Conservation (phyloP, 306 rosid genomes). For the Rosa rugosa region DNA sequence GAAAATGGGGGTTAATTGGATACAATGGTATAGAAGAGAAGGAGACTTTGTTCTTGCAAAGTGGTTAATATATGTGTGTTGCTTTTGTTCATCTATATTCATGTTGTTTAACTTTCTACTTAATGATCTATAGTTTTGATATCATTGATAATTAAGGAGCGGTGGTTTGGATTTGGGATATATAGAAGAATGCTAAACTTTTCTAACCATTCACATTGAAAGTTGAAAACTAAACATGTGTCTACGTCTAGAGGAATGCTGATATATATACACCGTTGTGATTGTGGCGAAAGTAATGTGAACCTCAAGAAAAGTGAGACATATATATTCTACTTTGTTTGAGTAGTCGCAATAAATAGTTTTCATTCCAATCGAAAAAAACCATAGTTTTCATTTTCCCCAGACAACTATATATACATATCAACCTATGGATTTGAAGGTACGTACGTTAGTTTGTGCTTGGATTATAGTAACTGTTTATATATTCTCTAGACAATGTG, state of each 20-base stretch:
- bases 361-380: no score
- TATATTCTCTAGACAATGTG: slow-evolving; percentile 4
- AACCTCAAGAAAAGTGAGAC: neutral
- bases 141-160: neutral
- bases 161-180: neutral
- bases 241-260: neutral
- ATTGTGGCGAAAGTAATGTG: neutral
- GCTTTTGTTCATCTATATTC: neutral
- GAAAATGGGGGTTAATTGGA: slow-evolving; percentile 33
- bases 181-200: neutral
- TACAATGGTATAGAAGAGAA: slow-evolving; percentile 52
- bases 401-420: neutral
- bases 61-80: slow-evolving; percentile 29
- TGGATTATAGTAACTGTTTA: slow-evolving; percentile 3
- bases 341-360: slow-evolving; percentile 3
- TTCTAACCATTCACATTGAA: neutral
- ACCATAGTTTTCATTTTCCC: neutral
- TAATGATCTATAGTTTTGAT: neutral
- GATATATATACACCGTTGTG: neutral
- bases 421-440: neutral
- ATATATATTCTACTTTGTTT: neutral
- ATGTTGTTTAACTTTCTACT: slow-evolving; percentile 12
- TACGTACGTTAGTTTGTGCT: slow-evolving; percentile 6
- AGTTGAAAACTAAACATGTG: neutral
- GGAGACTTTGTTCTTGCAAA: slow-evolving; percentile 36